Base-by-base conservation (phyloP, 345 rosid species). In the Corchorus capsularis region DNA sequence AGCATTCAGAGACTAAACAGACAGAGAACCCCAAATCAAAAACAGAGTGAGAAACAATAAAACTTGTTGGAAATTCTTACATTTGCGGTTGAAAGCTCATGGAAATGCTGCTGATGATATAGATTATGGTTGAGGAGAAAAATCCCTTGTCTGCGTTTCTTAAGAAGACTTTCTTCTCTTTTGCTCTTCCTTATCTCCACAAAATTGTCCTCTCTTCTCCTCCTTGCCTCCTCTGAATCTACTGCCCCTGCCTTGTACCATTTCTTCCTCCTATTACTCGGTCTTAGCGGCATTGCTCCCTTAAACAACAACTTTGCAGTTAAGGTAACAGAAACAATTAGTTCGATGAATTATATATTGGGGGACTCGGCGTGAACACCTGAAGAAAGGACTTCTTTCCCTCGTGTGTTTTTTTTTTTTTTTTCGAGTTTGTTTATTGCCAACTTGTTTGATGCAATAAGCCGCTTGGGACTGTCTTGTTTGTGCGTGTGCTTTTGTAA, bases 141-240 rank as follows among this genome's bases (percentile, higher is more conserved):
- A 52, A 10, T 84, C 7, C 86, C 91, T 20, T 92, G 89, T 34
- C 93, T 92, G 13, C 95, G 76, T 84, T 90, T 92, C 90, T 92
- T 92, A 75, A 81, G 90, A 20, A 92, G 79, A 76, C 87, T 90
- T 72, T 89, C 95, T 73, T 92, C 91, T 63, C 97, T 79, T 55
- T 85, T 87, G 63, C 79, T 91, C 89, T 89, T 92, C 76, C 95
- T 83, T 86, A 89, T 91, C 90, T 88, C 95, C 53, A 91, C 91
- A 92, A 90, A 87, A 72, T 85, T 86, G 76, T 91, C 93, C 75
- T 92, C 95, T 74, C 97, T 79, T 70, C 95, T 88, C 76, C 97
- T 82, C 37, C 95, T 85, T 9, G 91, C 97, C 59, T 92, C 97
- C 7, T 90, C 97, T 13, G 90, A 88, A 52, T 89, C 92, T 9